Base-by-base conservation (phyloP, 2,329 filamentous ascomycete genomes). In the Fusarium nanum region DNA sequence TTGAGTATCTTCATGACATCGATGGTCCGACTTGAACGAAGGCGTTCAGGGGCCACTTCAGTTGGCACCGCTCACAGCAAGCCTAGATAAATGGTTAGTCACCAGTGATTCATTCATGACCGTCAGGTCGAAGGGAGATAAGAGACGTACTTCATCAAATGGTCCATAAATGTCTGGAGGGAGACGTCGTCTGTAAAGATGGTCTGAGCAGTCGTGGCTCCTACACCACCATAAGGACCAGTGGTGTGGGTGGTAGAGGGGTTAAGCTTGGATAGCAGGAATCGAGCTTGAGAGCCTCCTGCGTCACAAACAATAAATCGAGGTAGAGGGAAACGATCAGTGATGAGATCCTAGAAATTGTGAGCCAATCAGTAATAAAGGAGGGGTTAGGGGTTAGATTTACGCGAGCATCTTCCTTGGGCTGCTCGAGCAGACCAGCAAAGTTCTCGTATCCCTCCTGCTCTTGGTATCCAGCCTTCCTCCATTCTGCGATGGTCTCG, bases 141-240 rank as follows among this genome's bases (percentile, higher is more conserved):
- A 22, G 5, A 22, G 25, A 63, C 60, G 18, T 86, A 94, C 93
- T 99, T 99, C 96, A 99, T 99, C 79, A 99, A 85, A 83, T 98
- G 94, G 77, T 99, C 96, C 96, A 99, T 99, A 79, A 99, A 99
- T 2, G 95, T 98, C 82, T 98, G 95, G 78, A 99, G 84, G 57
- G 94, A 98, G 57, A 99, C 96, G 80, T 99, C 96, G 77, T 99
- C 96, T 1, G 96, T 99, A 83, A 99, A 99, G 76, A 99, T 99
- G 7, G 96, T 99, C 82, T 99, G 96, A 11, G 95, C 94, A 48
- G 92, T 94, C 77, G 95, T 93, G 5, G 88, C 87, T 30, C 92
- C 90, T 50, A 95, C 92, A 67, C 94, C 94, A 59, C 96, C 96
- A 77, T 97, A 98, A 14, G 93, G 92, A 56, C 93, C 93, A 1